Percentiles rank a stretch among this genome's conserved stretches.
These are phyloP conservation scores for Triadica sebifera DNA, from an alignment of 345 rosid species.

Conservation along the genomic window DNA sequence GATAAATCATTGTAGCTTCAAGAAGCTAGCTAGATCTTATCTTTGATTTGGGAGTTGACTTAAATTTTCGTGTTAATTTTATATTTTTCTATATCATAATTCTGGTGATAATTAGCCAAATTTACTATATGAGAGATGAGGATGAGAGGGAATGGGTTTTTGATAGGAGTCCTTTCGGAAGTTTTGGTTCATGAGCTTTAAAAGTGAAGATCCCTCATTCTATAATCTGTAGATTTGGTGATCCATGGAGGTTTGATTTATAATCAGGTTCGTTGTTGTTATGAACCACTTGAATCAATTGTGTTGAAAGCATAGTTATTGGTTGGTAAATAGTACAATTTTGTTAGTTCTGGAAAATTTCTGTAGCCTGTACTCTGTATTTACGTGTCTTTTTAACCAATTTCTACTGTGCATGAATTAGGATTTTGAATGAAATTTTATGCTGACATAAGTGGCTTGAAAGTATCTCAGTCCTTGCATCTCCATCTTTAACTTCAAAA, in stretches of 20 bases:
- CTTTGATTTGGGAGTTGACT: background rate
- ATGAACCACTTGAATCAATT: too few relatives aligned
- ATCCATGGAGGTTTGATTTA: background rate
- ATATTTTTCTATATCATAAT: background rate
- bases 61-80: background rate
- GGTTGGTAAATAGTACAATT: background rate
- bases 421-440: background rate
- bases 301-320: background rate
- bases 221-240: background rate
- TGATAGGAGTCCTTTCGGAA: background rate
- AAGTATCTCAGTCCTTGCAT: background rate
- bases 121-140: background rate
- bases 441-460: background rate
- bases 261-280: background rate
- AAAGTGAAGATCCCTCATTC: background rate
- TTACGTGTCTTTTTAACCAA: background rate
- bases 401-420: background rate
- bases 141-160: background rate
- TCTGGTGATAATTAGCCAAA: background rate
- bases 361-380: background rate
- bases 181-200: background rate
- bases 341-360: background rate
- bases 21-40: background rate
- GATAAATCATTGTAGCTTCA: background rate
- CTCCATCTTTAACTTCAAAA: conserved; percentile 10